A percentile compares a stretch with the other conserved stretches of the same genome.
Evolutionary conservation across 2,329 filamentous ascomycete species (phyloP).

Genomic region (Colletotrichum sp.): DNA sequence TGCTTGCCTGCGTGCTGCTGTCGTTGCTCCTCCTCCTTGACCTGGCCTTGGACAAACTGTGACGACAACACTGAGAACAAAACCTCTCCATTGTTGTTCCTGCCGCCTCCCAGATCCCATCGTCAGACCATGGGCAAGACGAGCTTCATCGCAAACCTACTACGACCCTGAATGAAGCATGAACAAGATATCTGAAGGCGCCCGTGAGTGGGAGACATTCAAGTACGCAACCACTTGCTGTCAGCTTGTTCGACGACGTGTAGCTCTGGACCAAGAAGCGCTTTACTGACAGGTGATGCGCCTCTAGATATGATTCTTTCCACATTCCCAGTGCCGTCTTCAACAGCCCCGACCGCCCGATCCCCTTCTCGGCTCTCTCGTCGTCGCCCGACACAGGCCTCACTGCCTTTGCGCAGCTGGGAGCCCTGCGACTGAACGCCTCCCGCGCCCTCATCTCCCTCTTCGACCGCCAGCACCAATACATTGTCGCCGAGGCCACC

Average conservation of each 20-base stretch:
- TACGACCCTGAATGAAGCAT: constrained; percentile 17
- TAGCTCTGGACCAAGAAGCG: neutral
- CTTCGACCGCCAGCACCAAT: constrained; percentile 52
- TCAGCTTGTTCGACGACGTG: neutral
- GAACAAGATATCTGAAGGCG: constrained; percentile 27
- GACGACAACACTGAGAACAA: constrained; percentile 1
- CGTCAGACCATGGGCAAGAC: constrained; percentile 15
- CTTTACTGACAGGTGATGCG: neutral
- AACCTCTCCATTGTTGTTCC: neutral
- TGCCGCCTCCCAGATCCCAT: neutral
- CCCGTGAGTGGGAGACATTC: constrained; percentile 35
- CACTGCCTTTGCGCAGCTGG: constrained; percentile 56
- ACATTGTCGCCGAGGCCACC: constrained; percentile 57
- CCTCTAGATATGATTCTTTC: constrained; percentile 21
- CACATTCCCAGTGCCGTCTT: constrained; percentile 17
- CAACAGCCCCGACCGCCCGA: constrained; percentile 26
- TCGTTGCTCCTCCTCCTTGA: constrained; percentile 1
- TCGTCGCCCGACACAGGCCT: constrained; percentile 43
- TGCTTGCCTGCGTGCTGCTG: neutral
- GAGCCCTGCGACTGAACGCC: constrained; percentile 41
- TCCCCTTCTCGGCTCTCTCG: constrained; percentile 27
- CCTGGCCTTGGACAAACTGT: neutral
- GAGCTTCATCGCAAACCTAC: neutral
- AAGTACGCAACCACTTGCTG: constrained; percentile 23
- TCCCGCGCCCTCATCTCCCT: constrained; percentile 52